Conservation (phyloP, 441 rosid genomes). For the Jatropha multifida region DNA sequence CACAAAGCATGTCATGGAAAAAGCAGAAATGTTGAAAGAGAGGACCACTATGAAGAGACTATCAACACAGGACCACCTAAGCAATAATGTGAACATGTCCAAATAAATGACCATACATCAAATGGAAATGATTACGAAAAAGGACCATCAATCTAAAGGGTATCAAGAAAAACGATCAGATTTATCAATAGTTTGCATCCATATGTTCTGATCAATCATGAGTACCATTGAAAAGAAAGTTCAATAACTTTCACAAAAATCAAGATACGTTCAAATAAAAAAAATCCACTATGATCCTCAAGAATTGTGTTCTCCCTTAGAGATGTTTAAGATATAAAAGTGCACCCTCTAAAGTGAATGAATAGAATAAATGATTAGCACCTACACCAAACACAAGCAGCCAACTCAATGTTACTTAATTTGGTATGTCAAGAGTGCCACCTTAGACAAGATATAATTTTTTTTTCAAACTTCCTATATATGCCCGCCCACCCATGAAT, state of each 20-base stretch:
- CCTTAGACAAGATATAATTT: neutral
- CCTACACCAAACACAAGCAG: neutral
- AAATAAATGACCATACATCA: slow-evolving; percentile 25
- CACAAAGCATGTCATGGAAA: slow-evolving; percentile 19
- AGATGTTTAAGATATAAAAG: neutral
- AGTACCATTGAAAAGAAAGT: neutral
- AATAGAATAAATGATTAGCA: neutral
- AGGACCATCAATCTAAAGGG: slow-evolving; percentile 28
- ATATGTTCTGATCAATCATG: slow-evolving; percentile 4
- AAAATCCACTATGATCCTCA: neutral
- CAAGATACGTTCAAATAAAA: slow-evolving; percentile 1
- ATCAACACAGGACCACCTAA: slow-evolving; percentile 39
- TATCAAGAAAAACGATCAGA: slow-evolving; percentile 17
- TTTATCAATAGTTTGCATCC: neutral
- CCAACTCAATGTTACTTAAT: neutral
- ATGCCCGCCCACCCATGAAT: neutral
- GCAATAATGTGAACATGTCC: slow-evolving; percentile 21
- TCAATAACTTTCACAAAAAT: neutral
- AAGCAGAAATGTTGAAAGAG: slow-evolving; percentile 5
- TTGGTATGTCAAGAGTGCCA: neutral
- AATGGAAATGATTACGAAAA: slow-evolving; percentile 20
- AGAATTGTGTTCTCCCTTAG: neutral
- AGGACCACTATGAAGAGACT: slow-evolving; percentile 31
- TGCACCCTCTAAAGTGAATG: neutral
- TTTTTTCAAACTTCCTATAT: slow-evolving; percentile 1